A percentile compares a stretch with the other conserved stretches of the same genome.
Conservation (phyloP, 2,329 filamentous ascomycete species). For the Microdochium trichocladiopsis region DNA sequence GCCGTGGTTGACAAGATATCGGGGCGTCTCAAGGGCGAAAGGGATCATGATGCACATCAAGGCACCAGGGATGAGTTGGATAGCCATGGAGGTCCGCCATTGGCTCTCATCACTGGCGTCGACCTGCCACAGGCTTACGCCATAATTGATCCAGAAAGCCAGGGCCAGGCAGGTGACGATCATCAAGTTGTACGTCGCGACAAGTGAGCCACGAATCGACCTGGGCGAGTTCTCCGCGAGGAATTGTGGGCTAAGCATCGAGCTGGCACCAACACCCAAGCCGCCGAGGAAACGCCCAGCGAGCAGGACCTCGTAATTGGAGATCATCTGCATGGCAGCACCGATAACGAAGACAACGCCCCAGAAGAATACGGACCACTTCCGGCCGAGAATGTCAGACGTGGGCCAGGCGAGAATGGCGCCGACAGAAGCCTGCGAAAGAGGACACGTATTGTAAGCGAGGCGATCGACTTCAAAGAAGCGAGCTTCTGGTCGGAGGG, state of each 20-base stretch:
- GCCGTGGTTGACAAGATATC: slow-evolving; percentile 25
- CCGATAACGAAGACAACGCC: slow-evolving; percentile 22
- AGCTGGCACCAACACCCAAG: slow-evolving; percentile 24
- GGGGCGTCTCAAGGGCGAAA: slow-evolving; percentile 17
- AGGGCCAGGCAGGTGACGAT: slow-evolving; percentile 25
- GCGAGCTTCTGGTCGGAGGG: not conserved
- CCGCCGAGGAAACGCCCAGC: slow-evolving; percentile 27
- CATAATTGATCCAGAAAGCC: slow-evolving; percentile 25
- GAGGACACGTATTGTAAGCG: too few relatives aligned
- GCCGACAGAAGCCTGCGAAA: slow-evolving; percentile 16
- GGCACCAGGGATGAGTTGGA: slow-evolving; percentile 28
- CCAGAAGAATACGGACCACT: slow-evolving; percentile 21
- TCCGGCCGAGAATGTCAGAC: slow-evolving; percentile 26
- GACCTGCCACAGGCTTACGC: slow-evolving; percentile 5
- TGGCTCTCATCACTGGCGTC: not conserved
- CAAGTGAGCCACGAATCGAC: slow-evolving; percentile 28
- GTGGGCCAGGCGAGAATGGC: slow-evolving; percentile 25
- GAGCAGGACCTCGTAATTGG: slow-evolving; percentile 24
- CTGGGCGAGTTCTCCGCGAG: slow-evolving; percentile 31
- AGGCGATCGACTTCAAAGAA: too few relatives aligned
- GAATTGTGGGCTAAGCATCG: slow-evolving; percentile 30
- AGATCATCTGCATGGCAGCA: slow-evolving; percentile 24
- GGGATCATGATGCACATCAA: slow-evolving; percentile 23
- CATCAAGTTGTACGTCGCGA: slow-evolving; percentile 29
- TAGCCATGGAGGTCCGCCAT: slow-evolving; percentile 14